Base-by-base conservation (phyloP, 805 yeast genomes). In the Wickerhamiella kurtzmanii region DNA sequence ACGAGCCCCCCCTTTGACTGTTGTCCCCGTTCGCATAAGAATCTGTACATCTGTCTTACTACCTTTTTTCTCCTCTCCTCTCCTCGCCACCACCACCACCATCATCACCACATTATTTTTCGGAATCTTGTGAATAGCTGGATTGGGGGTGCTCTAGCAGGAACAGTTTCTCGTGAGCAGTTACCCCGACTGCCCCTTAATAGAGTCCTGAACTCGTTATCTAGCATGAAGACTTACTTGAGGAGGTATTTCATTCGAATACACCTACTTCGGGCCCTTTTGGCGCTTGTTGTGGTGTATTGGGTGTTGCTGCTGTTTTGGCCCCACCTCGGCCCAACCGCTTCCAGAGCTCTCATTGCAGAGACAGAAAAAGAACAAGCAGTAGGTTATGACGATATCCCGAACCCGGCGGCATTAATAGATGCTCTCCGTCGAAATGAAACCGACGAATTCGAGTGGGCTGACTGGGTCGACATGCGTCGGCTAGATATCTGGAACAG, bases 381-480 rank as follows among this genome's bases (percentile, higher is more conserved):
- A 36, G 6, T 36, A 15, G n/a, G n/a, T 17, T 36, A 36, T 17
- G 38, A 36, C n/a, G 19, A 36, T 17, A 15, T 17, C 38, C 8
- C 8, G 19, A 17, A 15, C n/a, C 19, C 19, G 19, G 16, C 38
- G 6, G 19, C 6, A 17, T 15, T 36, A 5, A 5, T 36, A 36
- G 19, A 5, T 5, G 38, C 6, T 9, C 41, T 38, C 15, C 22
- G 41, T 17, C 20, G 20, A 18, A 18, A 18, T 19, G 25, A 38
- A 18, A 11, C 25, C 25, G 18, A 41, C 41, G 41, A 22, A 17
- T 56, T 58, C 43, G 41, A 49, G 9, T 58, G 61, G 61, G 16
- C 43, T 8, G 53, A 56, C 41, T 56, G 60, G 59, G 28, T 54
- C 16, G 60, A 58, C 42, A 48, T 56, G 8, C 21, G 45, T 16